phyloP scores from a whole-genome alignment of 768 basidiomycete species.

The Pleurotus sapidus region DNA sequence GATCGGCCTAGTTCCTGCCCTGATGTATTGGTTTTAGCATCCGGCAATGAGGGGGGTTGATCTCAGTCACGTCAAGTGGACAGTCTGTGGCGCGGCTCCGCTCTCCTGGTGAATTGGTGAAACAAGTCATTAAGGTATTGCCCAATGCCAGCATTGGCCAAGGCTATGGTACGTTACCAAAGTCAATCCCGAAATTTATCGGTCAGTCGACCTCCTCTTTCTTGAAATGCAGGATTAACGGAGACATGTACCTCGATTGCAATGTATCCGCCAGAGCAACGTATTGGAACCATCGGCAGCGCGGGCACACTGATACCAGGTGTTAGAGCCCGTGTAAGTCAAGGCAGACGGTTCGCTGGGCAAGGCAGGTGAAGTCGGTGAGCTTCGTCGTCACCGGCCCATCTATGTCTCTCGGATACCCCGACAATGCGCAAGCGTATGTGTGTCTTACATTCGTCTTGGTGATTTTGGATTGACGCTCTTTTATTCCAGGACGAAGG shows the following conservation, averaged over 20 bases:
- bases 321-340: conserved; percentile 35
- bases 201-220: no score
- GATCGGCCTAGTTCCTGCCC: background rate
- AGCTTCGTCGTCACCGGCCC: conserved; percentile 48
- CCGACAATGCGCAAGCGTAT: conserved; percentile 58
- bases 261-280: conserved; percentile 39
- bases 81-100: conserved; percentile 63
- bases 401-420: conserved; percentile 56
- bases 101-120: conserved; percentile 56
- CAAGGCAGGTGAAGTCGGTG: conserved; percentile 37
- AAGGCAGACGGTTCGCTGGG: conserved; percentile 40
- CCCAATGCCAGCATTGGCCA: conserved; percentile 65
- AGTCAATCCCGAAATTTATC: background rate
- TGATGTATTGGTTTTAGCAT: conserved; percentile 32
- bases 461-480: conserved; percentile 16
- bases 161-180: conserved; percentile 50
- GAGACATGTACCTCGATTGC: conserved; percentile 57
- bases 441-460: conserved; percentile 16
- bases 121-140: conserved; percentile 39
- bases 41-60: conserved; percentile 48
- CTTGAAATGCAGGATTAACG: conserved; percentile 48
- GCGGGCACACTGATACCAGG: conserved; percentile 61
- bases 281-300: conserved; percentile 49
- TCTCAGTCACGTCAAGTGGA: conserved; percentile 48
- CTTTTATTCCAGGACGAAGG: conserved; percentile 43